A percentile compares a stretch with the other conserved stretches of the same genome.
These are phyloP conservation scores for Aspergillus clavatus DNA, from an alignment of 2,329 filamentous ascomycete genomes.

Conservation along the genomic window DNA sequence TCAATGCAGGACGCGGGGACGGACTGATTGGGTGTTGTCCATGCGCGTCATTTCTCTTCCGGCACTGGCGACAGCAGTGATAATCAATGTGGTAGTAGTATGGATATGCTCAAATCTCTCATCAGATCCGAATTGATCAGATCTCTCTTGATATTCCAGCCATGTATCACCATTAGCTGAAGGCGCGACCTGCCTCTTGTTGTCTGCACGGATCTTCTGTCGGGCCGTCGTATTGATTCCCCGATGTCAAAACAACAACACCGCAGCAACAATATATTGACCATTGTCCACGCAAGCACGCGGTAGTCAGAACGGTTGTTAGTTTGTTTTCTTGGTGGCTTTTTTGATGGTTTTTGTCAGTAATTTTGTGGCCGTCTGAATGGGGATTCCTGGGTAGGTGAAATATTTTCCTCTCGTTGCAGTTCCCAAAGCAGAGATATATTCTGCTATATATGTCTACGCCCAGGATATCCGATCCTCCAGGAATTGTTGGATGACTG, in stretches of 20 bases:
- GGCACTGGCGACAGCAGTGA: neutral
- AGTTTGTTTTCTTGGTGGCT: neutral
- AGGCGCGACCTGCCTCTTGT: neutral
- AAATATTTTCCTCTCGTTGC: neutral
- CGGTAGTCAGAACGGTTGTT: neutral
- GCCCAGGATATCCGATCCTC: too few relatives aligned
- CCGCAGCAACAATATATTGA: conserved; percentile 1
- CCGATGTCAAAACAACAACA: conserved; percentile 21
- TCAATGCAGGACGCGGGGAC: conserved; percentile 12
- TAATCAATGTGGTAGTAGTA: too few relatives aligned
- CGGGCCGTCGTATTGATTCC: conserved; percentile 29
- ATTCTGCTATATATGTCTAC: too few relatives aligned
- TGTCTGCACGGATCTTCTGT: conserved; percentile 29
- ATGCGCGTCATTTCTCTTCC: conserved; percentile 10
- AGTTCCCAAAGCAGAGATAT: conserved; percentile 7
- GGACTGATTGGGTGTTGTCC: conserved; percentile 1
- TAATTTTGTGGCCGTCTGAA: conserved; percentile 15
- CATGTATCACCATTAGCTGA: neutral
- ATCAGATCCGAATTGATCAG: neutral
- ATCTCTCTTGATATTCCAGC: neutral
- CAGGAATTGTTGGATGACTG: too few relatives aligned
- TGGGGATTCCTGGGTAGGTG: conserved; percentile 45
- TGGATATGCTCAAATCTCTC: conserved; percentile 6
- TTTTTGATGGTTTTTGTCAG: conserved; percentile 3
- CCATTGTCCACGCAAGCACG: neutral